A percentile compares a stretch with the other conserved stretches of the same genome.
Evolutionary conservation across 2,329 filamentous ascomycete species (phyloP).

Genomic region (Calonectria hongkongensis): DNA sequence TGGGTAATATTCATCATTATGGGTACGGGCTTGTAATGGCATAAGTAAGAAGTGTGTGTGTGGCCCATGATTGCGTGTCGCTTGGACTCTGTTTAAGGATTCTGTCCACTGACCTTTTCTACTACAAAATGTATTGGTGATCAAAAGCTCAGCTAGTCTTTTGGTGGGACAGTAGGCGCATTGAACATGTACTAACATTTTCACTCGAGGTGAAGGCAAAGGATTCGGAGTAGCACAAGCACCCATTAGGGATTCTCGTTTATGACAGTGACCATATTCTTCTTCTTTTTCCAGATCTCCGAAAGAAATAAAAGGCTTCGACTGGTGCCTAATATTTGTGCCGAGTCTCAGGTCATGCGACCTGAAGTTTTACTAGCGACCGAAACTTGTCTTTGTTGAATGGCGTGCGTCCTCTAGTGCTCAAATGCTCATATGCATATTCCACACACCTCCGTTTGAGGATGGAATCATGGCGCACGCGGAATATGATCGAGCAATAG

Average conservation of each 20-base stretch:
- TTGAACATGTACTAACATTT: not conserved
- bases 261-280: not conserved
- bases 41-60: not conserved
- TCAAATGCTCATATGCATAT: conserved; percentile 12
- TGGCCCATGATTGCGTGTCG: not conserved
- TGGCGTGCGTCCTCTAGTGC: conserved; percentile 2
- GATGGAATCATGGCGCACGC: not conserved
- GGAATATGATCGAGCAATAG: conserved; percentile 6
- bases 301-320: not conserved
- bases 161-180: not conserved
- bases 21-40: not conserved
- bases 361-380: conserved; percentile 1
- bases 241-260: not conserved
- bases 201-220: not conserved
- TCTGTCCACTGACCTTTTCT: not conserved
- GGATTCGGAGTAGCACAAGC: not conserved
- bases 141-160: not conserved
- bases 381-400: conserved; percentile 5
- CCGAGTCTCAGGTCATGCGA: conserved; percentile 8
- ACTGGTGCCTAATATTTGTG: not conserved
- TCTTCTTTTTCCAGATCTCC: not conserved
- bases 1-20: not conserved
- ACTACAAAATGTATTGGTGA: not conserved
- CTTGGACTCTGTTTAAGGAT: not conserved
- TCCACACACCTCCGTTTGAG: conserved; percentile 16